These are phyloP conservation scores for Pseudoturritis turrita DNA, from an alignment of 345 rosid genomes.

Conservation along the genomic window DNA sequence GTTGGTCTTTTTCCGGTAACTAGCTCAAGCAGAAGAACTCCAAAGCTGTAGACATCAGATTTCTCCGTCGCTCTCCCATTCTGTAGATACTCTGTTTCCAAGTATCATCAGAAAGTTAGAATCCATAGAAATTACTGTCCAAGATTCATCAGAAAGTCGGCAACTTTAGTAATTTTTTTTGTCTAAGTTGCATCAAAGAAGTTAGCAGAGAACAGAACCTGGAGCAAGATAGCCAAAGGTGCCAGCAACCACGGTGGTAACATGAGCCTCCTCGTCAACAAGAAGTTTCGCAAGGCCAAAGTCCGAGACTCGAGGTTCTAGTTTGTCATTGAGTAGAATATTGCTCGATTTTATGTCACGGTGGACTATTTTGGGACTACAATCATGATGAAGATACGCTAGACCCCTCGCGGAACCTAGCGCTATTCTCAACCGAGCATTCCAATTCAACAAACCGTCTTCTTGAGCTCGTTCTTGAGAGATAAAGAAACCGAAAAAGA, in stretches of 20 bases:
- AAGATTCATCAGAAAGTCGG: background rate
- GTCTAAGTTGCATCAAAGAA: background rate
- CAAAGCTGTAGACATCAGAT: constrained; percentile 94
- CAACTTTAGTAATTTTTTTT: background rate
- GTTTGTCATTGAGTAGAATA: constrained; percentile 80
- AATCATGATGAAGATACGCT: constrained; percentile 89
- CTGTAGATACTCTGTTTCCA: constrained; percentile 73
- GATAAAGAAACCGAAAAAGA: background rate
- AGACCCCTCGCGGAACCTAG: constrained; percentile 87
- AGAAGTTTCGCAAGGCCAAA: constrained; percentile 97
- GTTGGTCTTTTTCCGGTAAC: constrained; percentile 91
- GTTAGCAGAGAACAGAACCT: constrained; percentile 38
- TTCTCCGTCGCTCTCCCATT: constrained; percentile 94
- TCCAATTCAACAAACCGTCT: constrained; percentile 58
- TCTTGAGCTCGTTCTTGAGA: constrained; percentile 32
- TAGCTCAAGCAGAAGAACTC: constrained; percentile 88
- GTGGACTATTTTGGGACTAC: constrained; percentile 80
- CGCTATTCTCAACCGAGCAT: constrained; percentile 61
- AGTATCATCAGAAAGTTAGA: background rate
- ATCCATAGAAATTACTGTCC: background rate
- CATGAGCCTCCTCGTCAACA: constrained; percentile 86
- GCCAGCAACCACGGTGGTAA: constrained; percentile 96
- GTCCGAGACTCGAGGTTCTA: constrained; percentile 88
- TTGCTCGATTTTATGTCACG: constrained; percentile 96
- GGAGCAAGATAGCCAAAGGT: constrained; percentile 98